Evolutionary conservation across 768 basidiomycete species (phyloP).

Genomic region (Tylopilus intermedius): DNA sequence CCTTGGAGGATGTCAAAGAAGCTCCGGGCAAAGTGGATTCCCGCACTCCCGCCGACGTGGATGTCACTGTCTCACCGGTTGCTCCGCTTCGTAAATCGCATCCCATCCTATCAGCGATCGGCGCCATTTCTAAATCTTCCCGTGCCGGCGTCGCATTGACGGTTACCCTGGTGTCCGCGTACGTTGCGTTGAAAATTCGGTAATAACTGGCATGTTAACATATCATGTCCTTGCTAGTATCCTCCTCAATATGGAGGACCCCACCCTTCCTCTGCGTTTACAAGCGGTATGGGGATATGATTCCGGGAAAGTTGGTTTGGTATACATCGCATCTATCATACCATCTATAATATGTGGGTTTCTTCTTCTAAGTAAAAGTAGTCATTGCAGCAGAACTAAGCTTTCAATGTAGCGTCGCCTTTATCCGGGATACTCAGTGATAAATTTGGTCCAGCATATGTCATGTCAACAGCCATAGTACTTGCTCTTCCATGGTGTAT

Average conservation of each 20-base stretch:
- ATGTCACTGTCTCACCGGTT: slow-evolving; percentile 1
- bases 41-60: not conserved
- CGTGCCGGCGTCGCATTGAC: slow-evolving; percentile 45
- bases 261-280: slow-evolving; percentile 54
- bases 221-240: slow-evolving; percentile 31
- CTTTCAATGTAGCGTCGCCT: slow-evolving; percentile 43
- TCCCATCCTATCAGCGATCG: slow-evolving; percentile 41
- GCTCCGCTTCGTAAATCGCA: slow-evolving; percentile 20
- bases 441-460: slow-evolving; percentile 50
- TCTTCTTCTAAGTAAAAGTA: not conserved
- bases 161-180: slow-evolving; percentile 54
- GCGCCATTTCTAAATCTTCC: slow-evolving; percentile 39
- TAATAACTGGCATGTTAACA: not conserved
- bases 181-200: slow-evolving; percentile 11
- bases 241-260: slow-evolving; percentile 47
- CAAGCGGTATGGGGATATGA: slow-evolving; percentile 44
- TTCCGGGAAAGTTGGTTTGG: slow-evolving; percentile 53
- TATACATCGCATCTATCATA: slow-evolving; percentile 59
- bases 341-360: slow-evolving; percentile 61
- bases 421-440: slow-evolving; percentile 58
- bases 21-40: not conserved
- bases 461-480: slow-evolving; percentile 43
- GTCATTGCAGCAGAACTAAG: not conserved
- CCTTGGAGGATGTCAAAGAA: not conserved
- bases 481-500: slow-evolving; percentile 62